Conservation (phyloP, 345 rosid genomes). For the Schrenkiella parvula region DNA sequence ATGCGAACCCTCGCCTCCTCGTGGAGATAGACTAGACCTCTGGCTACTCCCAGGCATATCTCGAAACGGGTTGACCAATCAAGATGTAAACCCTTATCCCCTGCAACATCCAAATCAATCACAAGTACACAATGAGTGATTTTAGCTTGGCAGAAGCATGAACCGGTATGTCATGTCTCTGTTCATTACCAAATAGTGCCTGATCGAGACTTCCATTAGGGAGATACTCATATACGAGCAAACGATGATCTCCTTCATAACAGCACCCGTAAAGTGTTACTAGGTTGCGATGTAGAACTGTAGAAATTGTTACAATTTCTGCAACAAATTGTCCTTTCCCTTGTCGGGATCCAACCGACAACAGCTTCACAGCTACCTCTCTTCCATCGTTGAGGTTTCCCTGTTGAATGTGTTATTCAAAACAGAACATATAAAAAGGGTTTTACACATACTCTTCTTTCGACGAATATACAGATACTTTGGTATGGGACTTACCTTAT, state of each 20-base stretch:
- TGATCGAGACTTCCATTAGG: constrained; percentile 56
- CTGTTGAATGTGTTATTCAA: constrained; percentile 13
- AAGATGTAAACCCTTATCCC: constrained; percentile 36
- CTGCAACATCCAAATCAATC: constrained; percentile 28
- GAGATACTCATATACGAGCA: constrained; percentile 57
- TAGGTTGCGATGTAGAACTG: constrained; percentile 35
- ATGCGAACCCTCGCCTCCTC: constrained; percentile 60
- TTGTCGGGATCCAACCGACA: constrained; percentile 60
- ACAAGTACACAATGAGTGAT: not conserved
- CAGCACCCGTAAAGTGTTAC: constrained; percentile 40
- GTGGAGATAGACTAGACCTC: constrained; percentile 57
- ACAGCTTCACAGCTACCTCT: constrained; percentile 56
- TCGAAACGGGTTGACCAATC: constrained; percentile 51
- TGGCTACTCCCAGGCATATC: constrained; percentile 52
- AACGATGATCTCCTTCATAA: constrained; percentile 33
- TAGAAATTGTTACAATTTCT: constrained; percentile 48
- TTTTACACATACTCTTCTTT: not conserved
- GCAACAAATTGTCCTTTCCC: constrained; percentile 69
- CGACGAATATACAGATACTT: not conserved
- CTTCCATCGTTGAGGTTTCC: constrained; percentile 38
- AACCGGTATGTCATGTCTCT: not conserved
- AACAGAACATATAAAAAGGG: not conserved
- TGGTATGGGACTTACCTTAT: constrained; percentile 34
- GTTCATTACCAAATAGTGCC: constrained; percentile 27
- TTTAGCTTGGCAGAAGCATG: not conserved